phyloP scores from a whole-genome alignment of 2,329 filamentous ascomycete species.

The Fusarium nanum region DNA sequence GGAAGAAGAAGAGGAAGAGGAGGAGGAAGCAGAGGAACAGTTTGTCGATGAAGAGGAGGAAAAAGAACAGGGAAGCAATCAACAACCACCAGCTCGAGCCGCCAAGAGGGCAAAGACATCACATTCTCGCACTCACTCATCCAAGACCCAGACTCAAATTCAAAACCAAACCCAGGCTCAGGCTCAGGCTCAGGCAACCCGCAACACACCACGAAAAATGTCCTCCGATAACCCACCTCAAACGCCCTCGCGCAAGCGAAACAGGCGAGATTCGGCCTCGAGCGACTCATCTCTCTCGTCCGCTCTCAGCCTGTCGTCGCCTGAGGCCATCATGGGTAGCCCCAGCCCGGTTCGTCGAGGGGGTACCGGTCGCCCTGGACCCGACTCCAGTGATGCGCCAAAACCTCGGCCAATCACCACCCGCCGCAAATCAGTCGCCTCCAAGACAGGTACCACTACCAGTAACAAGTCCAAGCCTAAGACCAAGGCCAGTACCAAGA shows the following conservation, averaged over 20 bases:
- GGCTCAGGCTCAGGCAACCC: conserved; percentile 31
- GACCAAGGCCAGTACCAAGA: conserved; percentile 34
- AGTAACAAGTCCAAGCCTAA: conserved; percentile 48
- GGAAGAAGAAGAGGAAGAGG: neutral
- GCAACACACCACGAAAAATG: conserved; percentile 46
- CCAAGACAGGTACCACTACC: conserved; percentile 48
- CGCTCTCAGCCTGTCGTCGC: conserved; percentile 55
- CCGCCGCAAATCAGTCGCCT: conserved; percentile 55
- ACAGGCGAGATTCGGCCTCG: conserved; percentile 53
- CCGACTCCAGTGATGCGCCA: conserved; percentile 53
- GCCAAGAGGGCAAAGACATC: conserved; percentile 54
- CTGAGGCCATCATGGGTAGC: conserved; percentile 49
- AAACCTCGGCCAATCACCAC: conserved; percentile 56
- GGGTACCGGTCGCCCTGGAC: conserved; percentile 41
- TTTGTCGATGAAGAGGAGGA: conserved; percentile 19
- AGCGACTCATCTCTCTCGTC: conserved; percentile 59
- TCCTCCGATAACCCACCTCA: conserved; percentile 43
- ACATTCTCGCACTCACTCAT: conserved; percentile 40
- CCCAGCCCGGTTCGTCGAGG: conserved; percentile 47
- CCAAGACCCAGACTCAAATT: conserved; percentile 2
- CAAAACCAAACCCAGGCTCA: conserved; percentile 8
- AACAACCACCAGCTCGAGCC: conserved; percentile 42
- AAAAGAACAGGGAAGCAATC: conserved; percentile 18
- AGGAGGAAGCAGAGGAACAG: conserved; percentile 17
- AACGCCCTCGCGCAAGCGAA: conserved; percentile 53